Evolutionary conservation across 2,329 filamentous ascomycete species (phyloP).

Genomic region (Claviceps spartinae): DNA sequence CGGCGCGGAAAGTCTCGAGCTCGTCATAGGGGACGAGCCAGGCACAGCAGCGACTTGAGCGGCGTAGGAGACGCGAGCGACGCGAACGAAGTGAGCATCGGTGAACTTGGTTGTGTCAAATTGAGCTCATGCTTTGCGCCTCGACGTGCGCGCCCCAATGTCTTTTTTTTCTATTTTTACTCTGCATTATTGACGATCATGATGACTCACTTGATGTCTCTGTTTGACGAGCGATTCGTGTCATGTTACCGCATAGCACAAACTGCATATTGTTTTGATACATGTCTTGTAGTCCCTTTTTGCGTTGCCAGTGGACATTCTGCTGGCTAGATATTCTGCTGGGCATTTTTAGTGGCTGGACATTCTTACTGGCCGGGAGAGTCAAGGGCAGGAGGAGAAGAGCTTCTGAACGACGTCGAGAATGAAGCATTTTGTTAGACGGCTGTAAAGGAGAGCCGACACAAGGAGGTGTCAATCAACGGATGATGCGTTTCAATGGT

Average conservation of each 20-base stretch:
- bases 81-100: background rate
- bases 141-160: background rate
- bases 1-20: slow-evolving; percentile 41
- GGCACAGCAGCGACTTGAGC: background rate
- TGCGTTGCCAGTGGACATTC: no score
- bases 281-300: background rate
- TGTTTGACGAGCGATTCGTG: slow-evolving; percentile 27
- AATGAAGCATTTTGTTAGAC: background rate
- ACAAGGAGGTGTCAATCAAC: background rate
- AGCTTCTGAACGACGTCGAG: no score
- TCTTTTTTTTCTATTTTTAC: background rate
- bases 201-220: slow-evolving; percentile 17
- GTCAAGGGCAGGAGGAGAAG: no score
- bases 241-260: slow-evolving; percentile 12
- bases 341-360: no score
- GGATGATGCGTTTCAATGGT: background rate
- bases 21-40: slow-evolving; percentile 15
- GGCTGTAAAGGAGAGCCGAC: background rate
- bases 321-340: no score
- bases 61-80: no score
- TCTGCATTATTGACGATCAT: slow-evolving; percentile 25
- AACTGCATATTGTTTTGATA: slow-evolving; percentile 22
- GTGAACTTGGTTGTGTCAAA: background rate
- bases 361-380: no score
- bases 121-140: no score